Conservation (phyloP, 768 basidiomycete species). For the Thelephora ganbajun region DNA sequence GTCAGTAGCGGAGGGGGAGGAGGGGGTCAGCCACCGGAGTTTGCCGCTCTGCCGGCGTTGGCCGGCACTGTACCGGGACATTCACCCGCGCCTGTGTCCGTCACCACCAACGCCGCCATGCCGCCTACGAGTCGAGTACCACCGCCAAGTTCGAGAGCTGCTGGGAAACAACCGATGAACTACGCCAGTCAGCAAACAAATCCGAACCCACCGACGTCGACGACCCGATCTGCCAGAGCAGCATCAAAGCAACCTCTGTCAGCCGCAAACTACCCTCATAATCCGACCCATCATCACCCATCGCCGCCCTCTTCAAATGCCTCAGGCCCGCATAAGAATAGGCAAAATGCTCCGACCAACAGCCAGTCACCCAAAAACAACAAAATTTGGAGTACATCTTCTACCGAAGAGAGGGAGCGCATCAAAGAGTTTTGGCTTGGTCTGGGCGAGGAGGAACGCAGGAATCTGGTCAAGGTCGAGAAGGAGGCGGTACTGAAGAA, state of each 20-base stretch:
- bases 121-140: conserved; percentile 29
- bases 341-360: conserved; percentile 16
- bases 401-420: conserved; percentile 85
- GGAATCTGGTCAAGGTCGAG: conserved; percentile 91
- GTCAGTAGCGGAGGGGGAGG: conserved; percentile 10
- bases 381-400: conserved; percentile 93
- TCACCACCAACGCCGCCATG: conserved; percentile 21
- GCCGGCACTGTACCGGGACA: conserved; percentile 15
- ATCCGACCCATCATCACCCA: conserved; percentile 42
- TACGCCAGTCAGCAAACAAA: conserved; percentile 33
- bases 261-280: conserved; percentile 33
- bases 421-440: conserved; percentile 98
- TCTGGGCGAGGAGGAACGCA: conserved; percentile 80
- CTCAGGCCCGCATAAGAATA: conserved; percentile 22
- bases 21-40: conserved; percentile 6
- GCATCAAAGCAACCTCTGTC: conserved; percentile 40
- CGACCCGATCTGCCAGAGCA: conserved; percentile 21
- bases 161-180: conserved; percentile 88
- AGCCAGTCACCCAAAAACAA: conserved; percentile 33
- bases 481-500: conserved; percentile 95
- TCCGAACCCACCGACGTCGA: conserved; percentile 17
- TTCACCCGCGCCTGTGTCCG: conserved; percentile 22
- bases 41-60: conserved; percentile 12
- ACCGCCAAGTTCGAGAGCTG: conserved; percentile 68
- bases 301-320: conserved; percentile 31